Evolutionary conservation across 768 basidiomycete genomes (phyloP).

Genomic region (Leccinellum albellum): DNA sequence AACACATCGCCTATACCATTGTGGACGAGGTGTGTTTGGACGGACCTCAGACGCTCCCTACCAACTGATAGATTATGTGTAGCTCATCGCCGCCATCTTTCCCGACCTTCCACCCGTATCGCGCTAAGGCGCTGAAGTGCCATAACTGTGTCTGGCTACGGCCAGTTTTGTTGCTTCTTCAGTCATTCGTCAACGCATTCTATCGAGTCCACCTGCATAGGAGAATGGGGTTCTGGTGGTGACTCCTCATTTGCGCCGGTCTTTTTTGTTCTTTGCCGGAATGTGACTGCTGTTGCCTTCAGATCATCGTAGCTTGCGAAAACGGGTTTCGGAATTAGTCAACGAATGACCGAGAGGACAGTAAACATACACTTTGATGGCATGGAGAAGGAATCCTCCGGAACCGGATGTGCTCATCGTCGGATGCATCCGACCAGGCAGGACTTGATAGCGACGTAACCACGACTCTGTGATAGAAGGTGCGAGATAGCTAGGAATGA

Average conservation of each 20-base stretch:
- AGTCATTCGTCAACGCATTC: conserved; percentile 3
- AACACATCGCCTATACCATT: conserved; percentile 85
- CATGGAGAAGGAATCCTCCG: conserved; percentile 83
- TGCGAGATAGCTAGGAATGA: conserved; percentile 63
- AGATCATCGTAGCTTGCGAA: conserved; percentile 60
- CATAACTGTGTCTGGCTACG: background rate
- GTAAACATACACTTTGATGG: conserved; percentile 72
- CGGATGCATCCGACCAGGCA: conserved; percentile 97
- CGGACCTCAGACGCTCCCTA: background rate
- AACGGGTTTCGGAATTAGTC: background rate
- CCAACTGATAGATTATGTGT: conserved; percentile 5
- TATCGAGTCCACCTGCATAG: conserved; percentile 14
- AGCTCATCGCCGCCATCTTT: conserved; percentile 62
- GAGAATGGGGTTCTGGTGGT: conserved; percentile 8
- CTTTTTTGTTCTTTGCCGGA: conserved; percentile 38
- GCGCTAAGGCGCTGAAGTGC: background rate
- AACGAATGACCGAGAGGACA: background rate
- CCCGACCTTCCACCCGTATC: conserved; percentile 39
- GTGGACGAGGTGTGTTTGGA: conserved; percentile 72
- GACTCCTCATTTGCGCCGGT: conserved; percentile 5
- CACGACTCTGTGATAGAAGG: conserved; percentile 83
- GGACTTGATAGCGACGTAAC: conserved; percentile 86
- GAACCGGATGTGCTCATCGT: conserved; percentile 87
- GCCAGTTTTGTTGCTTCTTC: background rate
- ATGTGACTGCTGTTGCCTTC: conserved; percentile 49